Conservation (phyloP, 208 protist genomes). For the Naegleria fowleri region DNA sequence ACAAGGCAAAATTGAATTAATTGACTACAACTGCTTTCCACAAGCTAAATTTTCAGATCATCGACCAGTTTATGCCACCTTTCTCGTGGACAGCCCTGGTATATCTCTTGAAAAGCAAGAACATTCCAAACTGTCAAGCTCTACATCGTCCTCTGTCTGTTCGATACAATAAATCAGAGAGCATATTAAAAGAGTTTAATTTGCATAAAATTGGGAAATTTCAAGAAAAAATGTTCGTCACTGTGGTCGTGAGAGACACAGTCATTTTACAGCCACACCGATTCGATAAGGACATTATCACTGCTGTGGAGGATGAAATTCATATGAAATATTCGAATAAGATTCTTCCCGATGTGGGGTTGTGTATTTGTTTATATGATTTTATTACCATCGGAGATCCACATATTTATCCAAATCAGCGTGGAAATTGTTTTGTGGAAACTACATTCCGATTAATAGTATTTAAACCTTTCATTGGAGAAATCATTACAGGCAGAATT, state of each 20-base stretch:
- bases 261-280: slow-evolving; percentile 14
- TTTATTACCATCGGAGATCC: slow-evolving; percentile 29
- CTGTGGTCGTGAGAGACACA: slow-evolving; percentile 24
- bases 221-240: slow-evolving; percentile 31
- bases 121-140: background rate
- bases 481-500: slow-evolving; percentile 36
- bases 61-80: background rate
- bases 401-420: slow-evolving; percentile 33
- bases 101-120: background rate
- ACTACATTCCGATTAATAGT: slow-evolving; percentile 30
- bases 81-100: background rate
- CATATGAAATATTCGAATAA: slow-evolving; percentile 37
- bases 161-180: background rate
- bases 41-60: background rate
- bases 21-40: background rate
- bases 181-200: background rate
- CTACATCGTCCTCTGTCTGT: background rate
- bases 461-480: slow-evolving; percentile 36
- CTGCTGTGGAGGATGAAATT: slow-evolving; percentile 25
- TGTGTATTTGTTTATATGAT: slow-evolving; percentile 37
- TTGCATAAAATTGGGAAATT: background rate
- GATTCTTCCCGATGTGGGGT: slow-evolving; percentile 34
- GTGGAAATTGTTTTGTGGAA: slow-evolving; percentile 28
- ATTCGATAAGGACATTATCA: slow-evolving; percentile 29
- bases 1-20: background rate